These are phyloP conservation scores for Penicillium sp. DNA, from an alignment of 2,329 filamentous ascomycete genomes.

Conservation along the genomic window DNA sequence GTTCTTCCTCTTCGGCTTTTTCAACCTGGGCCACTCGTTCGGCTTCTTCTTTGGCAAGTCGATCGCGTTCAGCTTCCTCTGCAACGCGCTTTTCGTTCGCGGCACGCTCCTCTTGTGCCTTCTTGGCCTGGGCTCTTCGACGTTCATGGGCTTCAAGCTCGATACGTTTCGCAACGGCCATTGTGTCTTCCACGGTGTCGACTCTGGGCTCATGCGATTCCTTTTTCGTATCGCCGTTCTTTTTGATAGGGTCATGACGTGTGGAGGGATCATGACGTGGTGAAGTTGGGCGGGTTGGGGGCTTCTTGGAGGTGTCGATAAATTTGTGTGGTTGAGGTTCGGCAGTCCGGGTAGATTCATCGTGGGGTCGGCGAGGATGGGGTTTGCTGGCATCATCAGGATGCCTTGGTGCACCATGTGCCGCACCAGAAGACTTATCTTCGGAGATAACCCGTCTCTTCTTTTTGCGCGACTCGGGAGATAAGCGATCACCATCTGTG, in stretches of 20 bases:
- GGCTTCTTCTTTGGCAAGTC: slow-evolving; percentile 35
- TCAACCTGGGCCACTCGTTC: slow-evolving; percentile 37
- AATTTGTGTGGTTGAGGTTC: slow-evolving; percentile 12
- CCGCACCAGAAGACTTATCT: slow-evolving; percentile 31
- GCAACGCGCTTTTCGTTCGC: slow-evolving; percentile 29
- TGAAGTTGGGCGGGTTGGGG: slow-evolving; percentile 4
- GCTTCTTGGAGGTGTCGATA: slow-evolving; percentile 13
- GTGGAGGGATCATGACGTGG: slow-evolving; percentile 7
- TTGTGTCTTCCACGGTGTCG: slow-evolving; percentile 28
- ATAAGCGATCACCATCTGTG: slow-evolving; percentile 30
- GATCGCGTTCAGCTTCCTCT: slow-evolving; percentile 30
- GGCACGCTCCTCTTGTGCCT: slow-evolving; percentile 32
- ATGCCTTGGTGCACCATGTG: slow-evolving; percentile 34
- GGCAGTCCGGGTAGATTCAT: slow-evolving; percentile 10
- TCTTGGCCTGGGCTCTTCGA: slow-evolving; percentile 25
- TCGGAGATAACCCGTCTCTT: slow-evolving; percentile 43
- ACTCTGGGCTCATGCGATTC: slow-evolving; percentile 31
- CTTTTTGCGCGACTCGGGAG: slow-evolving; percentile 41
- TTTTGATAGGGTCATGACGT: slow-evolving; percentile 14
- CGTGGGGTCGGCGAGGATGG: slow-evolving; percentile 14
- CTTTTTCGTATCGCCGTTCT: slow-evolving; percentile 29
- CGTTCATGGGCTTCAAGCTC: slow-evolving; percentile 28
- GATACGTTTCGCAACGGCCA: slow-evolving; percentile 31
- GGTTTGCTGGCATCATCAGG: slow-evolving; percentile 20
- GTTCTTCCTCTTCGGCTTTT: slow-evolving; percentile 44